phyloP scores from a whole-genome alignment of 2,329 filamentous ascomycete genomes.

The Hyphodiscus sp. region DNA sequence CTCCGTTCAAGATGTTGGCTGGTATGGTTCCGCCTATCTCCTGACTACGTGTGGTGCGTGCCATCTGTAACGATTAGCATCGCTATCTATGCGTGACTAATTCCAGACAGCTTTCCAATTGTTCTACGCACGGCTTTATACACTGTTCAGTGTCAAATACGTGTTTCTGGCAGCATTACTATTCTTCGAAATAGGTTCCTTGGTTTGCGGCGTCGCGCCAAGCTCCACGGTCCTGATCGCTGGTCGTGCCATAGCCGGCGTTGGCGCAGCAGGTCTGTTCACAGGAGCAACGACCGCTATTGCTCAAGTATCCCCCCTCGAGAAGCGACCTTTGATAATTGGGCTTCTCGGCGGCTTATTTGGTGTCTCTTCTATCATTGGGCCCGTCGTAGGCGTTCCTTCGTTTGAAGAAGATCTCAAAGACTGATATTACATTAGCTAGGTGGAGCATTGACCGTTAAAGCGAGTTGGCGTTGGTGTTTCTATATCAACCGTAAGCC shows the following conservation, averaged over 20 bases:
- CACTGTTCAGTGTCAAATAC: conserved; percentile 15
- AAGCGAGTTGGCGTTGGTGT: conserved; percentile 27
- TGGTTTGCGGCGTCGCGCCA: too few relatives aligned
- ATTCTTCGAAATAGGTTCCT: conserved; percentile 25
- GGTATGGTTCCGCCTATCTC: too few relatives aligned
- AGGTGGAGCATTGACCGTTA: conserved; percentile 33
- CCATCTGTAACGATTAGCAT: too few relatives aligned
- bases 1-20: too few relatives aligned
- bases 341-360: conserved; percentile 19
- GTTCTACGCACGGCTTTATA: conserved; percentile 16
- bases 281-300: conserved; percentile 11
- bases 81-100: too few relatives aligned
- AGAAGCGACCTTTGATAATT: conserved; percentile 12
- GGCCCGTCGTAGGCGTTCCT: conserved; percentile 19
- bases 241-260: too few relatives aligned
- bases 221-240: too few relatives aligned
- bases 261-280: too few relatives aligned
- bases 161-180: conserved; percentile 12
- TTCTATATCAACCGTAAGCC: conserved; percentile 26
- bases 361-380: conserved; percentile 22
- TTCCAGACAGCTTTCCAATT: neutral
- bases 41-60: too few relatives aligned
- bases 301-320: conserved; percentile 12
- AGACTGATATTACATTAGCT: conserved; percentile 5
- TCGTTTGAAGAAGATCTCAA: neutral